phyloP scores from a whole-genome alignment of 176 grass and related monocot genomes.

The Aegilops bicornis region DNA sequence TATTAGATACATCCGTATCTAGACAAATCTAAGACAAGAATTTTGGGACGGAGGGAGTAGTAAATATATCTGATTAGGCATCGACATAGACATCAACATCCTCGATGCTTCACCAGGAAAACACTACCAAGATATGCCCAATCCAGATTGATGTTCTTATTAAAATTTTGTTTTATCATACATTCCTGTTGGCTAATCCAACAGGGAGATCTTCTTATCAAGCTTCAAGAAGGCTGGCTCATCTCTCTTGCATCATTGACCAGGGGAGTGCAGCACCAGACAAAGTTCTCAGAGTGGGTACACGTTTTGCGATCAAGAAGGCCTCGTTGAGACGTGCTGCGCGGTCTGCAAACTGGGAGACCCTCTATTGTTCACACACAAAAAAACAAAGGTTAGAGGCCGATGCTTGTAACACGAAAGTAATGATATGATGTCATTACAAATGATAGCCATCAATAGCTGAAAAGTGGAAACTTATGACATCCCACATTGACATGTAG shows the following conservation, averaged over 20 bases:
- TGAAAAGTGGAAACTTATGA: neutral
- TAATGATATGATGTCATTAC: neutral
- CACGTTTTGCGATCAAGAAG: slow-evolving; percentile 55
- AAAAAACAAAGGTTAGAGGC: slow-evolving; percentile 29
- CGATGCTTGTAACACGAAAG: neutral
- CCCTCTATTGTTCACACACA: slow-evolving; percentile 43
- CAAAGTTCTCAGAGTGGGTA: slow-evolving; percentile 52
- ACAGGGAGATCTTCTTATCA: neutral
- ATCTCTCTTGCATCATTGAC: slow-evolving; percentile 62
- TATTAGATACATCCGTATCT: too few relatives aligned
- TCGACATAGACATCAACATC: slow-evolving; percentile 7
- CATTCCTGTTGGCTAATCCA: neutral
- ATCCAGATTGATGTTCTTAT: slow-evolving; percentile 6
- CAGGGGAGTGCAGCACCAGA: slow-evolving; percentile 47
- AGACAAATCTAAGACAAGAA: too few relatives aligned
- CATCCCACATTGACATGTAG: neutral
- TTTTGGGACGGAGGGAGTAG: neutral
- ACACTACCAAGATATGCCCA: neutral
- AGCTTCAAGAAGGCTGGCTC: slow-evolving; percentile 21
- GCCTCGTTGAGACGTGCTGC: slow-evolving; percentile 59
- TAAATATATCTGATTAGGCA: slow-evolving; percentile 18
- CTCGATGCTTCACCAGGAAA: neutral
- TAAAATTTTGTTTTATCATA: slow-evolving; percentile 1
- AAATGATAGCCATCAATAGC: neutral
- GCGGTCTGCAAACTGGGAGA: slow-evolving; percentile 44